These are phyloP conservation scores for Cetradonia linearis DNA, from an alignment of 495 filamentous ascomycete genomes.

Conservation along the genomic window DNA sequence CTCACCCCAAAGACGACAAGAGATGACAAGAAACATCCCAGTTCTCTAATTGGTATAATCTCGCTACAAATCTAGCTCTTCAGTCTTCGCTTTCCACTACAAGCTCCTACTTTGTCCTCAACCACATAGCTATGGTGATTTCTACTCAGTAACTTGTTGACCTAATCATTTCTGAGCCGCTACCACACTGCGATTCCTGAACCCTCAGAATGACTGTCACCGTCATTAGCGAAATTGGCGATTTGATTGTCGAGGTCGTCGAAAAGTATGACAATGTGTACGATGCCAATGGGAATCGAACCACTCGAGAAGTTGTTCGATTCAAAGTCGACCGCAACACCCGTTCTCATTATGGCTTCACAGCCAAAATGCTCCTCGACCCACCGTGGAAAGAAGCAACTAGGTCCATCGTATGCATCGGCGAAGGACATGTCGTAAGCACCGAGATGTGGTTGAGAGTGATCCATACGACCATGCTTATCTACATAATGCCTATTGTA, in stretches of 20 bases:
- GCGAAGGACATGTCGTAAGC: not conserved
- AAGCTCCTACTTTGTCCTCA: too few relatives aligned
- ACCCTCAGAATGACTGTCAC: not conserved
- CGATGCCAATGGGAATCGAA: not conserved
- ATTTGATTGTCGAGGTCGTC: conserved; percentile 6
- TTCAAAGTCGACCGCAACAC: conserved; percentile 7
- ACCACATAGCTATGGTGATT: too few relatives aligned
- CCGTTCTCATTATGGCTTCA: conserved; percentile 5
- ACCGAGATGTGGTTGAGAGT: conserved; percentile 15
- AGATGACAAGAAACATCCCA: too few relatives aligned
- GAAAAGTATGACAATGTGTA: not conserved
- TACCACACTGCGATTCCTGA: not conserved
- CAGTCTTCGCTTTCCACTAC: too few relatives aligned
- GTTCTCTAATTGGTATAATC: too few relatives aligned
- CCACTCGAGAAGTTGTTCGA: too few relatives aligned
- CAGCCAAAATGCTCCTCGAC: not conserved
- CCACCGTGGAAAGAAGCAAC: not conserved
- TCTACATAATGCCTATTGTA: not conserved
- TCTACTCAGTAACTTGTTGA: not conserved
- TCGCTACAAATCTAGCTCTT: too few relatives aligned
- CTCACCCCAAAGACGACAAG: too few relatives aligned
- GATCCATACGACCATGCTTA: not conserved
- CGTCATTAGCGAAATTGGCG: not conserved
- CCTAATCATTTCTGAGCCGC: not conserved
- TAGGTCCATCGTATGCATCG: not conserved